A percentile compares a stretch with the other conserved stretches of the same genome.
Conservation (phyloP, 2,329 filamentous ascomycete genomes). For the Venturia carpophila region DNA sequence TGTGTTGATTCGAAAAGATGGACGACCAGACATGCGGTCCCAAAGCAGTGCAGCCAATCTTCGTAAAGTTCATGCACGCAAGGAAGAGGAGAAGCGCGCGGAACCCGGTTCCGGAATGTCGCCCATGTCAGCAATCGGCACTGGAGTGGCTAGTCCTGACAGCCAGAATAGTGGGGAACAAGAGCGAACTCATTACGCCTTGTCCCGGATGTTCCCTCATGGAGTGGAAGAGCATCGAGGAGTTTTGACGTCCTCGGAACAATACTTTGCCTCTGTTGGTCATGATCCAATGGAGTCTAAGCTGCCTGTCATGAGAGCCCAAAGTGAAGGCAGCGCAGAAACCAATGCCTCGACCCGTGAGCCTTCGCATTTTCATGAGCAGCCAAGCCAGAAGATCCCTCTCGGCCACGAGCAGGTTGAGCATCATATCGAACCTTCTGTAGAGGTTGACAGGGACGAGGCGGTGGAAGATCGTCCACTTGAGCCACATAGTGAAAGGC, state of each 20-base stretch:
- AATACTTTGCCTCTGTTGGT: conserved; percentile 19
- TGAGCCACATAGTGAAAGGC: not conserved
- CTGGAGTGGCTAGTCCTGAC: not conserved
- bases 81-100: conserved; percentile 29
- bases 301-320: not conserved
- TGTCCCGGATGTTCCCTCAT: conserved; percentile 33
- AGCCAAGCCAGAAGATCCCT: not conserved
- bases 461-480: not conserved
- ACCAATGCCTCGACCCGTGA: not conserved
- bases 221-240: conserved; percentile 26
- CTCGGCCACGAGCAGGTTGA: not conserved
- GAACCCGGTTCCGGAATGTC: not conserved
- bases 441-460: not conserved
- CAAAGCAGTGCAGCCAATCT: conserved; percentile 46
- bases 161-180: conserved; percentile 15
- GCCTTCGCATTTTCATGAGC: not conserved
- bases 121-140: not conserved
- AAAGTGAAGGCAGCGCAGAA: not conserved
- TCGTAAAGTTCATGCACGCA: conserved; percentile 44
- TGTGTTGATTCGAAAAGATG: conserved; percentile 44
- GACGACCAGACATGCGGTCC: conserved; percentile 44
- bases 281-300: not conserved
- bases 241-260: conserved; percentile 18
- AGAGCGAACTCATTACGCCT: conserved; percentile 24
- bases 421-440: not conserved